Evolutionary conservation across 441 rosid species (phyloP).

Genomic region (Pelargonium hybrid): DNA sequence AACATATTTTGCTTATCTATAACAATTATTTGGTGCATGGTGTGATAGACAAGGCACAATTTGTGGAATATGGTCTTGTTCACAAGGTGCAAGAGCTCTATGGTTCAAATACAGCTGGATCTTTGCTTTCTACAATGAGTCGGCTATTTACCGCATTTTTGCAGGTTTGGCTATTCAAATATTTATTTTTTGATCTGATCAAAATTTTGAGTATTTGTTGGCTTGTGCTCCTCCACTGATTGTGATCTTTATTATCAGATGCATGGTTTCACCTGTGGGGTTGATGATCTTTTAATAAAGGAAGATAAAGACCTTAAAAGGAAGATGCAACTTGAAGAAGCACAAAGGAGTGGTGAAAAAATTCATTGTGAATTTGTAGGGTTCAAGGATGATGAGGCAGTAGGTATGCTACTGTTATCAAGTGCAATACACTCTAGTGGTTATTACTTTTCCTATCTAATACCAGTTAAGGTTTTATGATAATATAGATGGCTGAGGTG

Average conservation of each 20-base stretch:
- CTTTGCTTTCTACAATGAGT: conserved; percentile 76
- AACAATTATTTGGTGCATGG: conserved; percentile 74
- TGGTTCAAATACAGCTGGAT: conserved; percentile 86
- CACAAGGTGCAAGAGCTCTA: conserved; percentile 94
- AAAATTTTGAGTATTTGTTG: conserved; percentile 15
- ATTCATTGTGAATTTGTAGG: conserved; percentile 70
- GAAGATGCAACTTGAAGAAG: conserved; percentile 60
- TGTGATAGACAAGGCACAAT: conserved; percentile 97
- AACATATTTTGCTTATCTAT: conserved; percentile 58
- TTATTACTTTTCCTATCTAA: background rate
- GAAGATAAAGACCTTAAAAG: conserved; percentile 59
- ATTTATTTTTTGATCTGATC: conserved; percentile 11
- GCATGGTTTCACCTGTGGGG: conserved; percentile 99
- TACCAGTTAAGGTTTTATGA: background rate
- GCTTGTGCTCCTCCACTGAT: conserved; percentile 16
- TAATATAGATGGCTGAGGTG: background rate
- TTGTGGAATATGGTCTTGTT: conserved; percentile 91
- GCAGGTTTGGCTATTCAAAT: conserved; percentile 47
- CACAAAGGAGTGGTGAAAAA: conserved; percentile 59
- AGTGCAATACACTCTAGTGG: background rate
- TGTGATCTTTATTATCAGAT: conserved; percentile 43
- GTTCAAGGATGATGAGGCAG: conserved; percentile 32
- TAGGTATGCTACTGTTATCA: conserved; percentile 31
- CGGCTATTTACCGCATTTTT: conserved; percentile 82
- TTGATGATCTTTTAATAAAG: conserved; percentile 82